Conservation (phyloP, 2,329 filamentous ascomycete species). For the Fusarium nodosum region DNA sequence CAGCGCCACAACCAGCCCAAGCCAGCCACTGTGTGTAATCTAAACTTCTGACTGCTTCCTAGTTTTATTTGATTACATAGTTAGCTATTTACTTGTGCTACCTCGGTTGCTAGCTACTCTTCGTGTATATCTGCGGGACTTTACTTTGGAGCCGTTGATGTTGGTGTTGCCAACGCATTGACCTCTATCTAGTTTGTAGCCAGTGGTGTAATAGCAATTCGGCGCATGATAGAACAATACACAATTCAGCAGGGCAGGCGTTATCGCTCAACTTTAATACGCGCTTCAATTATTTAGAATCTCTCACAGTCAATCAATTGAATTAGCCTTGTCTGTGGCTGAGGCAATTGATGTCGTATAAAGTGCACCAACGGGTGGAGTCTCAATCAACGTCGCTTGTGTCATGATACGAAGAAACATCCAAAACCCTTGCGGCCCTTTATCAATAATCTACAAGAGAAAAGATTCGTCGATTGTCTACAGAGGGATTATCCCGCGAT, state of each 20-base stretch:
- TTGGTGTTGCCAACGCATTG: background rate
- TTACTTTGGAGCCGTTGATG: background rate
- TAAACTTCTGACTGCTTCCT: slow-evolving; percentile 21
- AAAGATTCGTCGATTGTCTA: background rate
- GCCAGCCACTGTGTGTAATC: slow-evolving; percentile 22
- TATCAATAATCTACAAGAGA: background rate
- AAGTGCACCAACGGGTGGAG: background rate
- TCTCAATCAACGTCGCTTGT: background rate
- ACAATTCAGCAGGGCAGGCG: too few relatives aligned
- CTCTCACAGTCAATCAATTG: background rate
- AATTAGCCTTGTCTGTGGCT: background rate
- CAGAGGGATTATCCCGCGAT: too few relatives aligned
- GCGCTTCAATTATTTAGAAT: background rate
- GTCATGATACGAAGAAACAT: background rate
- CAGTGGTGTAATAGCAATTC: background rate
- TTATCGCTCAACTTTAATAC: background rate
- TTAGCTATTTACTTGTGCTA: background rate
- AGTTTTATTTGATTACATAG: background rate
- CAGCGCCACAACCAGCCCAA: slow-evolving; percentile 33
- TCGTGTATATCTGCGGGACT: background rate
- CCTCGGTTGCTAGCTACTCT: background rate
- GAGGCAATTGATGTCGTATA: background rate
- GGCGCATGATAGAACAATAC: background rate
- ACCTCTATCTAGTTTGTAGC: background rate
- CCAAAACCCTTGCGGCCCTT: background rate